phyloP scores from a whole-genome alignment of 495 filamentous ascomycete genomes.

The Hypomontagnella monticulosa region DNA sequence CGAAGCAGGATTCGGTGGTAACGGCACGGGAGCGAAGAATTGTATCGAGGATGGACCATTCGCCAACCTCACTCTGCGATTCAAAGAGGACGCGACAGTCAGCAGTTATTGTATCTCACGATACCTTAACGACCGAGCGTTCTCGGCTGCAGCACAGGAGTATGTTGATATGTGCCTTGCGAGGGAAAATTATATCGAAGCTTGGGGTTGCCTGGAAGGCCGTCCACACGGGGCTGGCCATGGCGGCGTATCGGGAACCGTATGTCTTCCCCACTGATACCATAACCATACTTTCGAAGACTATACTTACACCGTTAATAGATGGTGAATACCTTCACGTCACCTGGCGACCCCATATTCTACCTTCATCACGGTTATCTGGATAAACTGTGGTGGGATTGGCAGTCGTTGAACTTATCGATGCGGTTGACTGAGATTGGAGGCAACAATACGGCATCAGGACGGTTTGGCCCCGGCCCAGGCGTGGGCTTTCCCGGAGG shows the following conservation, averaged over 20 bases:
- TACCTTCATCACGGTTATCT: slow-evolving; percentile 63
- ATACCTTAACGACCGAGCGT: slow-evolving; percentile 43
- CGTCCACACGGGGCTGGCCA: slow-evolving; percentile 54
- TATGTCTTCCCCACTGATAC: slow-evolving; percentile 20
- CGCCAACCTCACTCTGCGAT: slow-evolving; percentile 48
- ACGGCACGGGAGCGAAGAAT: slow-evolving; percentile 41
- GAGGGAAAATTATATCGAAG: slow-evolving; percentile 36
- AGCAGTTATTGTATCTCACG: slow-evolving; percentile 51
- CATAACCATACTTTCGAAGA: background rate
- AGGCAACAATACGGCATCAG: slow-evolving; percentile 38
- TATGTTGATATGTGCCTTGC: slow-evolving; percentile 48
- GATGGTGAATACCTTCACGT: slow-evolving; percentile 46
- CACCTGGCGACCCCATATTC: slow-evolving; percentile 60
- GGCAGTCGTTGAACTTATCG: slow-evolving; percentile 54
- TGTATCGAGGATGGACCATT: slow-evolving; percentile 60
- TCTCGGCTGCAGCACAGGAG: slow-evolving; percentile 19
- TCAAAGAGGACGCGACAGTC: slow-evolving; percentile 39
- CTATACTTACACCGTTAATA: slow-evolving; percentile 15
- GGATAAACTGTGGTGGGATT: slow-evolving; percentile 61
- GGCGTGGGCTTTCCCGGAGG: slow-evolving; percentile 11
- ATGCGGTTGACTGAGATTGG: slow-evolving; percentile 44
- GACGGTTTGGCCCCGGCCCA: slow-evolving; percentile 2
- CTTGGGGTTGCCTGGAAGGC: slow-evolving; percentile 53
- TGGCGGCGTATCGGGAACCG: slow-evolving; percentile 48
- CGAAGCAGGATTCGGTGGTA: slow-evolving; percentile 54